A percentile compares a stretch with the other conserved stretches of the same genome.
Conservation (phyloP, 352 stramenopile species). For the Thalassiosira livingstoniorum region DNA sequence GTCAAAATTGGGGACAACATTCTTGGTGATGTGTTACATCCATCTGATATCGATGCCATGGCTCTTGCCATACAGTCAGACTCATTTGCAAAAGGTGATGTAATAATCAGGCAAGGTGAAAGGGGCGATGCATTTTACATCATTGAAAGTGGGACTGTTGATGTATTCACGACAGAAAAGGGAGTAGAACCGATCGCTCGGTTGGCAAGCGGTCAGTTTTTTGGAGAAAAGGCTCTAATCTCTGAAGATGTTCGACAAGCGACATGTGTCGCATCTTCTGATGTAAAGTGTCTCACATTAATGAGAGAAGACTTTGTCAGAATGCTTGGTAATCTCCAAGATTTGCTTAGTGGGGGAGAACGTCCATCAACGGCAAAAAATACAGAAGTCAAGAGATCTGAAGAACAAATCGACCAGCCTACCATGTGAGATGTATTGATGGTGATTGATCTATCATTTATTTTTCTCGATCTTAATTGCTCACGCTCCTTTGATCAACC, state of each 20-base stretch:
- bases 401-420: no score
- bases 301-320: constrained; percentile 93
- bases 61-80: constrained; percentile 77
- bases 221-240: constrained; percentile 89
- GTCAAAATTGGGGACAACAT: constrained; percentile 68
- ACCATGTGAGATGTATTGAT: no score
- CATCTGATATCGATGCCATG: constrained; percentile 82
- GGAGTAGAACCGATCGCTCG: constrained; percentile 50
- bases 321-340: constrained; percentile 88
- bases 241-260: constrained; percentile 89
- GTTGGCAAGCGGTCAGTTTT: constrained; percentile 79
- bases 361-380: constrained; percentile 11
- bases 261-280: constrained; percentile 69
- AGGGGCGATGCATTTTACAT: constrained; percentile 84
- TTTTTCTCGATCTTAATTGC: constrained; percentile 2
- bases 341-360: constrained; percentile 55
- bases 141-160: constrained; percentile 75
- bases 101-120: constrained; percentile 87
- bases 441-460: neutral
- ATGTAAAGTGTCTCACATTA: constrained; percentile 85
- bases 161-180: constrained; percentile 68
- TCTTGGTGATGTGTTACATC: constrained; percentile 66
- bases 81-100: constrained; percentile 71
- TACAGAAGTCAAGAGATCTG: neutral
- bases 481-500: no score